Evolutionary conservation across 306 rosid species (phyloP), one percentile per base, ranked within the genome.

Genomic region (Lathyrus aphaca): DNA sequence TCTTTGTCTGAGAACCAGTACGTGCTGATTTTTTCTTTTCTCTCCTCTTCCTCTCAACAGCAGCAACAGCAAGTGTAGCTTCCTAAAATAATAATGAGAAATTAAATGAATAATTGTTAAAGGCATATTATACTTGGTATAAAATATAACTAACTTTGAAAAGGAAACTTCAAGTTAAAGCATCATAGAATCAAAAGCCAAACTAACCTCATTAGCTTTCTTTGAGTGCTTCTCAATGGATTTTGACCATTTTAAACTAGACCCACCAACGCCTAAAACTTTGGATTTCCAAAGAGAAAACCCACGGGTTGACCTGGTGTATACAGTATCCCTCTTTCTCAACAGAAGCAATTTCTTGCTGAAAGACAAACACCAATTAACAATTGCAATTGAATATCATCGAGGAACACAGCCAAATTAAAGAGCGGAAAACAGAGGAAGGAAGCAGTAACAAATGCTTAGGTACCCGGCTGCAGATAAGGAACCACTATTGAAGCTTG

Each of bases 231-330:
- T 94, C 78, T 94, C 98, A 68, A 94, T 88, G 76, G 98, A 94
- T 83, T 90, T 94, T 77, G 98, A 94, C 98, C 98, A 94, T 82
- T 90, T 94, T 73, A 94, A 81, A 84, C 98, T 94, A 69, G 91
- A 84, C 14, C 97, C 96, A n/a, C 90, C 98, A 78, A 90, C 88
- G 74, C 97, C 88, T 82, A 94, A 76, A 61, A 94, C 97, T 83
- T 91, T 90, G 83, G 88, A 90, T 80, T 90, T 94, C 80, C 91
- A 78, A 35, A 94, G 96, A 53, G 97, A 94, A 81, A 86, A 91
- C 64, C 98, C 98, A 71, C 83, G 84, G 69, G 65, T 87, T 11
- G 98, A 94, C 80, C 90, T 88, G 60, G 91, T 86, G 85, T 94
- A 94, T 58, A 94, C 82, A 69, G 97, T 80, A 74, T 90, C 91